Evolutionary conservation across 1,139 yeast species (phyloP), one percentile per base, ranked within the genome.

Genomic region (Scheffersomyces quercinus): DNA sequence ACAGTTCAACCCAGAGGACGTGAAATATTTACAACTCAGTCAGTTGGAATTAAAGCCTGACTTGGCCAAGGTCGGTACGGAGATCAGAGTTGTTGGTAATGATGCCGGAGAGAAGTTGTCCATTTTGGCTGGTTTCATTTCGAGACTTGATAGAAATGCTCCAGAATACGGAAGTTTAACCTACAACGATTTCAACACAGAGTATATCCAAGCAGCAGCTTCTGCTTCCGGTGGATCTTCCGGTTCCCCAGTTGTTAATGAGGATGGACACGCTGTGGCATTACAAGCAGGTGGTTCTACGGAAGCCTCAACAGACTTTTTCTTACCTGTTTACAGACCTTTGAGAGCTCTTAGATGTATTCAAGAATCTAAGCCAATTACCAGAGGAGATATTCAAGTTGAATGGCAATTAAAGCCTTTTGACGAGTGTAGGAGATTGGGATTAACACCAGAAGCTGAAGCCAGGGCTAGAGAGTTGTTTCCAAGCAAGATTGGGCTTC

Each of bases 181-280:
- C n/a, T 91, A 90, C 62, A 89, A 88, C 59, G 98, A 91, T 69
- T 91, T 90, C 75, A 91, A 91, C 62, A 91, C 97, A 0, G 97
- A 89, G 64, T 91, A 91, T 66, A 89, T 90, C 47, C 97, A 91
- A 65, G 98, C 97, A 1, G 97, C 97, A 12, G 97, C 97, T 1
- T 81, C 91, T 52, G 96, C 97, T 0, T 85, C 96, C 9, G 97
- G 97, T 33, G 97, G 97, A 1, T 89, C 97, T 1, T 85, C 95
- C 41, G 98, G 98, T 4, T 89, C 97, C 2, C 97, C 98, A 0
- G 98, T 91, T 16, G 95, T 91, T 7, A 81, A 89, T 61, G 83
- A 86, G 42, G 86, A 88, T 55, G 97, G 97, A 1, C 70, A 81
- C 56, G 97, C 91, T 0, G 88, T 91, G 28, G 97, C 97, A 0